These are phyloP conservation scores for Guadua angustifolia DNA, from an alignment of 176 grass and related monocot genomes.

Conservation along the genomic window DNA sequence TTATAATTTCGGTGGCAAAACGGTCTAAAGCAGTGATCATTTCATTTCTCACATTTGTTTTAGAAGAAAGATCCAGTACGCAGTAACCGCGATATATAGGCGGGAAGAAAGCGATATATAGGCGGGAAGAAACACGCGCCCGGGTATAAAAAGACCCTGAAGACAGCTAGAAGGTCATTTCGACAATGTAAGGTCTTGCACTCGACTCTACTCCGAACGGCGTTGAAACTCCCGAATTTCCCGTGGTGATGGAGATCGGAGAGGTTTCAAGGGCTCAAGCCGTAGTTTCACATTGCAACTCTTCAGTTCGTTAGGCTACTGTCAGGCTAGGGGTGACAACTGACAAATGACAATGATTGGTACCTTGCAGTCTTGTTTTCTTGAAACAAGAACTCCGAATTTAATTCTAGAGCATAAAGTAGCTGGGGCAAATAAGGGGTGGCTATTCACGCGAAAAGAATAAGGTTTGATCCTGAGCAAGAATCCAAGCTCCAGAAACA, in stretches of 20 bases:
- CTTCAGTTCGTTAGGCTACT: slow-evolving; percentile 2
- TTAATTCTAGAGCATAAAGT: slow-evolving; percentile 13
- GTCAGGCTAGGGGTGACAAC: background rate
- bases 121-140: background rate
- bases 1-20: too few relatives aligned
- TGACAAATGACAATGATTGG: slow-evolving; percentile 1
- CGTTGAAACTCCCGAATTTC: slow-evolving; percentile 8
- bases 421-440: background rate
- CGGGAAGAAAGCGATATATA: slow-evolving; percentile 18
- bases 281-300: slow-evolving; percentile 2
- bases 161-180: background rate
- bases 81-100: background rate
- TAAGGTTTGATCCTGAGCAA: background rate
- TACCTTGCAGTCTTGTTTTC: background rate
- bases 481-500: slow-evolving; percentile 2
- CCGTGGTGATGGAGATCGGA: background rate
- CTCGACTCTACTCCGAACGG: background rate
- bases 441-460: slow-evolving; percentile 6
- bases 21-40: too few relatives aligned
- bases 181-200: background rate
- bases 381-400: slow-evolving; percentile 33
- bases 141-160: background rate
- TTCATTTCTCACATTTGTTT: background rate
- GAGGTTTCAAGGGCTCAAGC: background rate
- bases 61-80: background rate